Evolutionary conservation across 1,139 yeast species (phyloP).

Genomic region (Diutina ranongensis): DNA sequence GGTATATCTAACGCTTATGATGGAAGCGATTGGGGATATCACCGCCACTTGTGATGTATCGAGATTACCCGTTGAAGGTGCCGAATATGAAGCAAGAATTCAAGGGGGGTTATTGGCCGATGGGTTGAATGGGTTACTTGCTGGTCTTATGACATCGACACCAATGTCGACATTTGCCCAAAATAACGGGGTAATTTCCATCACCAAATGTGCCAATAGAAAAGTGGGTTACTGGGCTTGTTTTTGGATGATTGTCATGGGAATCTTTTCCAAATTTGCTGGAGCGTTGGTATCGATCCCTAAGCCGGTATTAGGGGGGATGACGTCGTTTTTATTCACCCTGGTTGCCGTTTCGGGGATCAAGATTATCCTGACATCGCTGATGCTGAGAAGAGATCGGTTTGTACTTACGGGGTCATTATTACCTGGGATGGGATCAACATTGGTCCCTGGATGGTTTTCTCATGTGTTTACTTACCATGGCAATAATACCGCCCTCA

Average conservation of each 20-base stretch:
- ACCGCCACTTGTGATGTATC: conserved; percentile 91
- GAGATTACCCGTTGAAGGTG: conserved; percentile 72
- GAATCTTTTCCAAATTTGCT: conserved; percentile 78
- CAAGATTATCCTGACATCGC: conserved; percentile 61
- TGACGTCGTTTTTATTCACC: conserved; percentile 82
- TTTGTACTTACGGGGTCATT: conserved; percentile 69
- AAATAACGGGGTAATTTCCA: conserved; percentile 84
- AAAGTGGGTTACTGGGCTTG: conserved; percentile 86
- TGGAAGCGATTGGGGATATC: conserved; percentile 90
- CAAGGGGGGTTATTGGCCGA: conserved; percentile 91
- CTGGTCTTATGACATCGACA: conserved; percentile 66
- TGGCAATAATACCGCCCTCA: conserved; percentile 51
- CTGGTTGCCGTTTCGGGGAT: conserved; percentile 87
- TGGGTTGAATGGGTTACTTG: conserved; percentile 57
- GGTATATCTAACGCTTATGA: conserved; percentile 66
- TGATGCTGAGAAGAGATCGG: conserved; percentile 80
- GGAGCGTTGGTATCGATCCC: conserved; percentile 86
- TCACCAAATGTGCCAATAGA: conserved; percentile 83
- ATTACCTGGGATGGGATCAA: conserved; percentile 70
- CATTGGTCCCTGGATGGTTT: conserved; percentile 72
- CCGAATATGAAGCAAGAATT: conserved; percentile 65
- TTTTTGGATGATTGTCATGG: conserved; percentile 72
- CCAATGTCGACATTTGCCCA: conserved; percentile 89
- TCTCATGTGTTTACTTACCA: conserved; percentile 58
- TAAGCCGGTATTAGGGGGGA: conserved; percentile 76